Evolutionary conservation across 2,329 filamentous ascomycete species (phyloP), one percentile per base, ranked within the genome.

Genomic region (Hypoxylon sp.): DNA sequence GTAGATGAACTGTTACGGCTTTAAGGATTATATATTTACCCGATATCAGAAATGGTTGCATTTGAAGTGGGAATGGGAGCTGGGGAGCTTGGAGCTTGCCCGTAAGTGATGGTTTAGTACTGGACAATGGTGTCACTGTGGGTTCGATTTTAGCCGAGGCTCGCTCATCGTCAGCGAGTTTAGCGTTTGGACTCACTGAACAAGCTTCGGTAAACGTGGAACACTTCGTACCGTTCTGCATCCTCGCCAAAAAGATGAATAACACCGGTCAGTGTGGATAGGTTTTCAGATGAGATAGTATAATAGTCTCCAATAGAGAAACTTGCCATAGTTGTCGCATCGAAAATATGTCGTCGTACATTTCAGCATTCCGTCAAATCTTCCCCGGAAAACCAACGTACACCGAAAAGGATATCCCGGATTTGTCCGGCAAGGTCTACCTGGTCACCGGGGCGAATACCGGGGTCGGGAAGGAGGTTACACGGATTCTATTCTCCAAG

Each of bases 401-500:
- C 50, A 74, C 73, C 1, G 72, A 74, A 51, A 42, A 71, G 37
- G 62, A 74, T 29, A 71, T 75, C 0, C 35, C 67, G 31, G 71
- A 74, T 57, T 62, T 74, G n/a, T 26, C 24, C 5, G 14, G 59
- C 11, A 65, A 75, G 60, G 72, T 75, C 46, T 74, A 70, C 48
- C 14, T 75, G 3, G 73, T 76, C 26, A 75, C 74, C 17, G 74
- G 72, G n/a, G 71, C 70, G 17, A 76, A 76, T 46, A 74, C 71
- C 6, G 74, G 73, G 4, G 64, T 75, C 19, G 71, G 73, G 3
- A 74, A 71, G 59, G 71, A 74, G 44, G 64, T 71, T 2, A 64
- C 73, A 5, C 71, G 54, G 24, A 67, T 73, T 3, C 58, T 75
- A 9, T 75, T 73, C 61, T 70, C 71, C 14, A 75, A 75, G 59